Evolutionary conservation across 805 yeast genomes (phyloP).

Genomic region (Nakazawaea wickerhamii): DNA sequence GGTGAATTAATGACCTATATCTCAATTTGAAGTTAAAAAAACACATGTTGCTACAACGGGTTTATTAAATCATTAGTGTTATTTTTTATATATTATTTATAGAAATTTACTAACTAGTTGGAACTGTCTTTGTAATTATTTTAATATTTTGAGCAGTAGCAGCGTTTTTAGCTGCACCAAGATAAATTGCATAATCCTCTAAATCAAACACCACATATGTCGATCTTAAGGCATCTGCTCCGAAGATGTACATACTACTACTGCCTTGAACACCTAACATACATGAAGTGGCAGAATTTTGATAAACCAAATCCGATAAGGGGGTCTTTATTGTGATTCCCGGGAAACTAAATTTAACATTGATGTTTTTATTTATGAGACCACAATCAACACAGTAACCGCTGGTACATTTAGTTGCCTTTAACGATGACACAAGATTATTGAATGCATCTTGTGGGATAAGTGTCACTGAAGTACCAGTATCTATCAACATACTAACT

Average conservation of each 20-base stretch:
- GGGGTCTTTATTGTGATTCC: constrained; percentile 4
- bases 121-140: constrained; percentile 10
- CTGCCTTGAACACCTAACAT: constrained; percentile 4
- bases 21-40: no score
- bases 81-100: no score
- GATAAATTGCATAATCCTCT: constrained; percentile 45
- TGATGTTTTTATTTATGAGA: not conserved
- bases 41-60: no score
- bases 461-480: constrained; percentile 11
- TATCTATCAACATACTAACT: constrained; percentile 4
- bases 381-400: constrained; percentile 9
- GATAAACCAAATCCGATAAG: constrained; percentile 5
- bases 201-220: constrained; percentile 59
- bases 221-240: constrained; percentile 56
- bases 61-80: no score
- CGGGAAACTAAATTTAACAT: constrained; percentile 1
- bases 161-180: constrained; percentile 37
- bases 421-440: constrained; percentile 1
- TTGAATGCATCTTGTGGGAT: constrained; percentile 5
- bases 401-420: constrained; percentile 1
- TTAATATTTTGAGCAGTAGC: constrained; percentile 25
- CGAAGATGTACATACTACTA: constrained; percentile 33
- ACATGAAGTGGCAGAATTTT: constrained; percentile 10
- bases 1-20: no score
- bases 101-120: not conserved